Conservation (phyloP, 768 basidiomycete genomes). For the Russula lepida region DNA sequence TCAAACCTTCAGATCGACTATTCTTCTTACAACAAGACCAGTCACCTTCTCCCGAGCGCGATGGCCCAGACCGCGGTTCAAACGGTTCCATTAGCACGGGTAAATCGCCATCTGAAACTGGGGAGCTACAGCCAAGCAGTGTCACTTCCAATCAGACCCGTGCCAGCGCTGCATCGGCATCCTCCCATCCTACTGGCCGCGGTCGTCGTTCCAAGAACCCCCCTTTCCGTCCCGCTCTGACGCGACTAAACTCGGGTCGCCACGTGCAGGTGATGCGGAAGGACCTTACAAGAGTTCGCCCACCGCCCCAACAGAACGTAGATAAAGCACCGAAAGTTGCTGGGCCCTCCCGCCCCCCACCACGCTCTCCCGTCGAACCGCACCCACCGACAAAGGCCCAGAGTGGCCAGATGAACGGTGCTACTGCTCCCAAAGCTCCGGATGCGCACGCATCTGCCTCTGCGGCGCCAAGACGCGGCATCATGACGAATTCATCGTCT, state of each 20-base stretch:
- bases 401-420: conserved; percentile 20
- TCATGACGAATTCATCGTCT: conserved; percentile 40
- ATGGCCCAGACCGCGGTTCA: conserved; percentile 22
- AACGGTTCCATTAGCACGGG: conserved; percentile 29
- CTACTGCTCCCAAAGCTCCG: neutral
- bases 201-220: conserved; percentile 21
- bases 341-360: conserved; percentile 5
- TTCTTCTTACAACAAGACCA: conserved; percentile 37
- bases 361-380: conserved; percentile 7
- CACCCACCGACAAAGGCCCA: conserved; percentile 6
- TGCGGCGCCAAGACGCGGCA: conserved; percentile 21
- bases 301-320: neutral
- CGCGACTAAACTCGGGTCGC: conserved; percentile 17
- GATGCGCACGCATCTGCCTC: neutral
- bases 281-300: neutral
- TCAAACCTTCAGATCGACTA: conserved; percentile 33
- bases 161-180: conserved; percentile 26
- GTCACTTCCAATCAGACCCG: conserved; percentile 29
- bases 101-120: conserved; percentile 24
- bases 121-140: conserved; percentile 30
- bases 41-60: conserved; percentile 36
- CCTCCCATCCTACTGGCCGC: conserved; percentile 20
- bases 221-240: conserved; percentile 10
- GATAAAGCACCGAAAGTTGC: conserved; percentile 10
- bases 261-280: conserved; percentile 8